Conservation (phyloP, 2,329 filamentous ascomycete species). For the Scolecobasidium constrictum region DNA sequence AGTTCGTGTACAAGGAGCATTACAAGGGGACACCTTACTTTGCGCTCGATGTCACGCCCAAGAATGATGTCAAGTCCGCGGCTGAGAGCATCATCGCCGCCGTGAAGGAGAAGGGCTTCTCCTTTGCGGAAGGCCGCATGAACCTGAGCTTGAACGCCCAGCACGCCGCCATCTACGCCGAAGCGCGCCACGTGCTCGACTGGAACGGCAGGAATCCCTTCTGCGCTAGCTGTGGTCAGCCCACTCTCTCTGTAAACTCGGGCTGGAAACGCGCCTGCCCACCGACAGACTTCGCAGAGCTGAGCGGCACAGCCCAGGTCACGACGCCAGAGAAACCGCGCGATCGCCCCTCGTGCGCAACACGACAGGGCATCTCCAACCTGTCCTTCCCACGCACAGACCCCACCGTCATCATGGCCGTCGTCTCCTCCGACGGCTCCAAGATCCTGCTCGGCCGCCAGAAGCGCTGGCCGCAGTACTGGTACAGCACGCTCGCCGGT, state of each 20-base stretch:
- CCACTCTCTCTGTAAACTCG: slow-evolving; percentile 66
- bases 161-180: slow-evolving; percentile 82
- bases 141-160: slow-evolving; percentile 49
- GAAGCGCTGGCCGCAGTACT: slow-evolving; percentile 70
- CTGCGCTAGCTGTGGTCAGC: slow-evolving; percentile 79
- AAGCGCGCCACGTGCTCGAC: slow-evolving; percentile 78
- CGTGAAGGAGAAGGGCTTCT: slow-evolving; percentile 49
- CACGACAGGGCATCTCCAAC: slow-evolving; percentile 78
- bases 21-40: slow-evolving; percentile 80
- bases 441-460: slow-evolving; percentile 75
- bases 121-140: slow-evolving; percentile 57
- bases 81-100: slow-evolving; percentile 49
- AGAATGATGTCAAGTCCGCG: slow-evolving; percentile 49
- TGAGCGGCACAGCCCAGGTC: slow-evolving; percentile 27
- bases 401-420: slow-evolving; percentile 89
- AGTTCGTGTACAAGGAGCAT: slow-evolving; percentile 50
- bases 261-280: slow-evolving; percentile 76
- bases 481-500: slow-evolving; percentile 72
- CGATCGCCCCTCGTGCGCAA: slow-evolving; percentile 62
- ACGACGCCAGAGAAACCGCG: slow-evolving; percentile 27
- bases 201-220: slow-evolving; percentile 92
- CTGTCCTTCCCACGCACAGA: slow-evolving; percentile 86
- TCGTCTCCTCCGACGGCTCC: slow-evolving; percentile 69
- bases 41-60: slow-evolving; percentile 76
- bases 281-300: slow-evolving; percentile 47